Conservation (phyloP, 2,329 filamentous ascomycete genomes). For the Cercospora sp. region DNA sequence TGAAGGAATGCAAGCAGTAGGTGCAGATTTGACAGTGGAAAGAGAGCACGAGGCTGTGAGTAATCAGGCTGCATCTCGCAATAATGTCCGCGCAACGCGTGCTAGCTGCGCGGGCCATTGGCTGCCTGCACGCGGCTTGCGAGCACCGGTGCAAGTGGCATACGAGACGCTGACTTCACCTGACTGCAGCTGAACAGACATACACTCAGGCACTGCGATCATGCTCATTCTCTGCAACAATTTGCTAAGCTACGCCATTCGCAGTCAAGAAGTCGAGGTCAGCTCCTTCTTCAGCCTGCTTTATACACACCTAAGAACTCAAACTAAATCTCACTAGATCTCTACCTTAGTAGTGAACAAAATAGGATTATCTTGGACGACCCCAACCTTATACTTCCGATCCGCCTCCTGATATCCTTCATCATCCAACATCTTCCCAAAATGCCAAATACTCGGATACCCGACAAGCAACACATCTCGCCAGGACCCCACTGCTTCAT, state of each 20-base stretch:
- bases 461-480: no score
- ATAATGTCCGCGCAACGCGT: neutral
- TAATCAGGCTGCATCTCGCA: neutral
- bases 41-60: neutral
- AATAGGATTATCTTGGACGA: no score
- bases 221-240: neutral
- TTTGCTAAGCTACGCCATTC: neutral
- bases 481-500: no score
- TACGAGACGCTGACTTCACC: neutral
- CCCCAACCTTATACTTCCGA: no score
- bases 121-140: neutral
- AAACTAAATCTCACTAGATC: no score
- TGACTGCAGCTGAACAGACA: neutral
- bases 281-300: slow-evolving; percentile 60
- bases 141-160: neutral
- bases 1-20: neutral
- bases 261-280: slow-evolving; percentile 62
- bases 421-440: no score
- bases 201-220: neutral
- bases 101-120: neutral
- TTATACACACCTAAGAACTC: slow-evolving; percentile 52
- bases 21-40: neutral
- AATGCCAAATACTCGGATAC: no score
- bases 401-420: no score
- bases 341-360: no score